Conservation (phyloP, 2,329 filamentous ascomycete genomes). For the Penicillium sp. region DNA sequence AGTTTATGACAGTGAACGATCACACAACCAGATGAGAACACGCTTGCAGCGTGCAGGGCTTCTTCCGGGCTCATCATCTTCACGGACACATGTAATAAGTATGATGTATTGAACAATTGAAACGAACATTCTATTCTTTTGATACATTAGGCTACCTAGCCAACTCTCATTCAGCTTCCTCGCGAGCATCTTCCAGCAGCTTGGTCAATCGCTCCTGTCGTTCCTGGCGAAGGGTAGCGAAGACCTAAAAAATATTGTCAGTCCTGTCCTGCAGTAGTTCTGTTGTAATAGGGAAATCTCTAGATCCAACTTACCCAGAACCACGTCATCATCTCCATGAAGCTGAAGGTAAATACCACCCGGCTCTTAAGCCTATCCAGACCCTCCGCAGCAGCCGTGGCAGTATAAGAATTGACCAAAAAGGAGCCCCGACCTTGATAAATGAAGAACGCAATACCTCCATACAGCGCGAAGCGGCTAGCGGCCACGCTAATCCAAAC, state of each 20-base stretch:
- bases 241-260: slow-evolving; percentile 31
- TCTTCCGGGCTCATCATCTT: background rate
- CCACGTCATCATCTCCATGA: slow-evolving; percentile 82
- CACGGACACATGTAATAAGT: slow-evolving; percentile 5
- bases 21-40: too few relatives aligned
- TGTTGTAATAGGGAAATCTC: too few relatives aligned
- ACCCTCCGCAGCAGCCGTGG: slow-evolving; percentile 36
- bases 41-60: too few relatives aligned
- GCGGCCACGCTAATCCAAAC: slow-evolving; percentile 43
- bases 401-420: slow-evolving; percentile 23
- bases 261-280: background rate
- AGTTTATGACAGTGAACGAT: background rate
- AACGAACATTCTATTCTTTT: slow-evolving; percentile 3
- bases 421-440: slow-evolving; percentile 35
- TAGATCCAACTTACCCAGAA: slow-evolving; percentile 72
- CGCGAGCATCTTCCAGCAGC: slow-evolving; percentile 25
- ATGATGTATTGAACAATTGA: slow-evolving; percentile 4
- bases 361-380: slow-evolving; percentile 78
- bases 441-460: slow-evolving; percentile 42
- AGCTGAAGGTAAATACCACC: slow-evolving; percentile 81
- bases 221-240: slow-evolving; percentile 42
- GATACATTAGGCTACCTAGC: background rate
- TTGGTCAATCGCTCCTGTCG: slow-evolving; percentile 36
- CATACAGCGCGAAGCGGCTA: slow-evolving; percentile 41
- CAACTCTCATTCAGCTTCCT: slow-evolving; percentile 7